Conservation (phyloP, 2,329 filamentous ascomycete genomes). For the Dryadomyces quercivorus region DNA sequence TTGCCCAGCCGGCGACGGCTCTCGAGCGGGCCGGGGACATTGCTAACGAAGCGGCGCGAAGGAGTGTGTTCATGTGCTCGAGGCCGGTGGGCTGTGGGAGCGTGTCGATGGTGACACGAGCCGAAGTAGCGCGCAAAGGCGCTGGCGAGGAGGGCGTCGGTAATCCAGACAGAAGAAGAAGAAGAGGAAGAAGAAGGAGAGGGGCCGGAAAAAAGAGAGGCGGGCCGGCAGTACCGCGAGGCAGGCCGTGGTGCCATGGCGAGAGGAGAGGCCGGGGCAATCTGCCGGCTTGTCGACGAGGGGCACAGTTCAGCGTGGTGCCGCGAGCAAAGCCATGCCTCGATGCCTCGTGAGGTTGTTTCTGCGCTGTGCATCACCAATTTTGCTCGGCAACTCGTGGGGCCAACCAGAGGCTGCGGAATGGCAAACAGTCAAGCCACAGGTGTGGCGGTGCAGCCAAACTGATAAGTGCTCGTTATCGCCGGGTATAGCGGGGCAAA, state of each 20-base stretch:
- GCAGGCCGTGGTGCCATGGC: background rate
- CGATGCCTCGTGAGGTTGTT: too few species aligned
- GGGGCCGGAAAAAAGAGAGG: background rate
- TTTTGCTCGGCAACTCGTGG: background rate
- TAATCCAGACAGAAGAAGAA: conserved; percentile 43
- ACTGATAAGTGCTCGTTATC: too few species aligned
- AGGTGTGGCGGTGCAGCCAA: too few species aligned
- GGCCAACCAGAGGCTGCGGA: background rate
- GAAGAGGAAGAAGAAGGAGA: conserved; percentile 18
- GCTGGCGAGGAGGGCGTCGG: conserved; percentile 39
- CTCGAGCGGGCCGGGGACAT: conserved; percentile 41
- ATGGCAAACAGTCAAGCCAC: background rate
- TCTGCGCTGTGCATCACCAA: background rate
- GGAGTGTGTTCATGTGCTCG: conserved; percentile 11
- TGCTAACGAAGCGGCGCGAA: conserved; percentile 22
- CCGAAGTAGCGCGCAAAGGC: conserved; percentile 35
- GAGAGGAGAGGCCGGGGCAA: background rate
- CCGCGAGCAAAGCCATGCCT: too few species aligned
- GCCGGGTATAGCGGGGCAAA: too few species aligned
- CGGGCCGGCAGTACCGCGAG: background rate
- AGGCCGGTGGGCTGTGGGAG: background rate
- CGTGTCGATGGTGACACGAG: background rate
- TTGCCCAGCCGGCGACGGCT: conserved; percentile 38
- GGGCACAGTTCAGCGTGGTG: too few species aligned
- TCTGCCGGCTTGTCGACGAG: too few species aligned